Percentiles rank a stretch among this genome's conserved stretches.
Evolutionary conservation across 164 flowering plant genomes (phyloP).

Genomic region (Houttuynia cordata): DNA sequence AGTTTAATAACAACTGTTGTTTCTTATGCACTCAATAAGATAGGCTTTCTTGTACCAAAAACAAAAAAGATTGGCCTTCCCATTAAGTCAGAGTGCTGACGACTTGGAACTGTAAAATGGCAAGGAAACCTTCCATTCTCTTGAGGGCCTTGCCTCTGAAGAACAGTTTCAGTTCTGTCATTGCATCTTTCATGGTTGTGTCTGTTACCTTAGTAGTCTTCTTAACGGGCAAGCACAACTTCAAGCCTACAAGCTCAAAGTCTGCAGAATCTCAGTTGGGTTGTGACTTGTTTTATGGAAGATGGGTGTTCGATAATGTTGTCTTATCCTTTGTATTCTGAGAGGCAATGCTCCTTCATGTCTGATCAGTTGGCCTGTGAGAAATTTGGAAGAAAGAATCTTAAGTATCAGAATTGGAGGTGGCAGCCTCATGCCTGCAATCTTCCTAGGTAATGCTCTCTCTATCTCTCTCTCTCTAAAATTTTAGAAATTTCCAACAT

Average conservation of each 20-base stretch:
- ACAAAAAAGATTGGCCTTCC: too few relatives aligned
- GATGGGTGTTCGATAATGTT: conserved; percentile 72
- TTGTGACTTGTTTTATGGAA: conserved; percentile 65
- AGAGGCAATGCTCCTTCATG: conserved; percentile 62
- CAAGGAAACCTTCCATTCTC: too few relatives aligned
- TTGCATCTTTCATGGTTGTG: conserved; percentile 8
- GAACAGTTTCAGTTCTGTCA: conserved; percentile 1
- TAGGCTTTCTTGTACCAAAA: too few relatives aligned
- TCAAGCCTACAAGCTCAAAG: not conserved
- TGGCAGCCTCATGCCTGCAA: conserved; percentile 88
- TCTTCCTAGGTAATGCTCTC: conserved; percentile 58
- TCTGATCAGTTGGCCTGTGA: conserved; percentile 78
- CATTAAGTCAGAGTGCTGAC: too few relatives aligned
- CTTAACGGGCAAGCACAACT: conserved; percentile 16
- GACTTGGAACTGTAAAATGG: too few relatives aligned
- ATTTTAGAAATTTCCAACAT: not conserved
- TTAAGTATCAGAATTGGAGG: conserved; percentile 68
- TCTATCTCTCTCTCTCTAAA: conserved; percentile 5
- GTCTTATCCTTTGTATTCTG: conserved; percentile 66
- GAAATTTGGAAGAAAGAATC: conserved; percentile 71
- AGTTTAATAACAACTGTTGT: too few relatives aligned
- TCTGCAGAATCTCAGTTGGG: not conserved
- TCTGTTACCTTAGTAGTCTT: conserved; percentile 30
- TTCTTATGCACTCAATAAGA: too few relatives aligned
- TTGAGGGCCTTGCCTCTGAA: not conserved